These are phyloP conservation scores for Lasiosphaeria miniovina DNA, from an alignment of 495 filamentous ascomycete species.

Conservation along the genomic window DNA sequence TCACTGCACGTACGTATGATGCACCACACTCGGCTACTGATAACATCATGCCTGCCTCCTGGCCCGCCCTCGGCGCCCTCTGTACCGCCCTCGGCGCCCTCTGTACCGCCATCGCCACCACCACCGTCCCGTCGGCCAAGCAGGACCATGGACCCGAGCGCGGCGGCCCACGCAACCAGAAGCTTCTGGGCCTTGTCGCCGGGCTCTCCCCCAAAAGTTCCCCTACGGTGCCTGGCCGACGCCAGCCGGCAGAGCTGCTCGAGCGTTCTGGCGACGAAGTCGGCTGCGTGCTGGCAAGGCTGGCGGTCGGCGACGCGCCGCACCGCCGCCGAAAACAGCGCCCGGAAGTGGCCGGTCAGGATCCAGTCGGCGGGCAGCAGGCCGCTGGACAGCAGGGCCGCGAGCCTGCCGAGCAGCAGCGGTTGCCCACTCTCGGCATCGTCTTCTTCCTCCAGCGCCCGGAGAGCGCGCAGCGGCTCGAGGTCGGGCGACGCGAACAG, in stretches of 20 bases:
- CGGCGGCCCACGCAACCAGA: constrained; percentile 16
- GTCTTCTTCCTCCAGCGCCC: not conserved
- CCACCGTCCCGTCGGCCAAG: constrained; percentile 6
- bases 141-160: constrained; percentile 22
- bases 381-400: constrained; percentile 30
- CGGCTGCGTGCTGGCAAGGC: constrained; percentile 31
- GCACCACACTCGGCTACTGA: constrained; percentile 20
- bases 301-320: constrained; percentile 28
- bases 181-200: constrained; percentile 17
- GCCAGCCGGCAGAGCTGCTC: constrained; percentile 31
- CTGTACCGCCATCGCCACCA: not conserved
- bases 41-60: not conserved
- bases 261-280: constrained; percentile 36
- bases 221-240: not conserved
- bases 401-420: constrained; percentile 37
- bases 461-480: constrained; percentile 30
- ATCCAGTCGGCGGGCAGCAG: constrained; percentile 44
- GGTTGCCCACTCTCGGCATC: constrained; percentile 7
- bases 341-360: constrained; percentile 37
- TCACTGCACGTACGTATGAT: constrained; percentile 18
- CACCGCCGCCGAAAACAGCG: constrained; percentile 35
- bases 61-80: not conserved
- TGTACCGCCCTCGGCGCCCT: not conserved
- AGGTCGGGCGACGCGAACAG: constrained; percentile 24
- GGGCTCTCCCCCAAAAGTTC: constrained; percentile 5